These are phyloP conservation scores for Aspergillus sclerotiicarbonarius DNA, from an alignment of 495 filamentous ascomycete genomes.

Conservation along the genomic window DNA sequence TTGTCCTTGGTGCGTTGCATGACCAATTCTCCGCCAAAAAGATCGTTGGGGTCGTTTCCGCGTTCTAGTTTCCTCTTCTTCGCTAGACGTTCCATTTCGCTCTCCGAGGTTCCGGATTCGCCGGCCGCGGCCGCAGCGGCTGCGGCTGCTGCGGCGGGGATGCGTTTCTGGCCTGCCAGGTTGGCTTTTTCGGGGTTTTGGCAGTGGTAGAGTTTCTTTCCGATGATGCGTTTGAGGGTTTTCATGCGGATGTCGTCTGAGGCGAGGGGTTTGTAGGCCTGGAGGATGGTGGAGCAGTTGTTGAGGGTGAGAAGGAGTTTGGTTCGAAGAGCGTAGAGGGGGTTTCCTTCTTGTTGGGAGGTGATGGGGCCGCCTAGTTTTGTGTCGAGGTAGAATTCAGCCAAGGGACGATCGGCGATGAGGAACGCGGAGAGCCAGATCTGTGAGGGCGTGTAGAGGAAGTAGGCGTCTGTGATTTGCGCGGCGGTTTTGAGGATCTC, in stretches of 20 bases:
- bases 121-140: slow-evolving; percentile 15
- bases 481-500: slow-evolving; percentile 74
- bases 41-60: slow-evolving; percentile 29
- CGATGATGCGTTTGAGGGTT: slow-evolving; percentile 56
- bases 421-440: slow-evolving; percentile 82
- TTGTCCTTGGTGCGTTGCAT: slow-evolving; percentile 35
- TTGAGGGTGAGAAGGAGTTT: slow-evolving; percentile 45
- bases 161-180: slow-evolving; percentile 44
- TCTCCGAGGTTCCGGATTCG: slow-evolving; percentile 35
- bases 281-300: slow-evolving; percentile 37
- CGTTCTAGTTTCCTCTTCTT: slow-evolving; percentile 45
- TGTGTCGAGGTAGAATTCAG: slow-evolving; percentile 66
- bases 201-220: slow-evolving; percentile 76
- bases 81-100: slow-evolving; percentile 42
- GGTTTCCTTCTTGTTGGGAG: slow-evolving; percentile 19
- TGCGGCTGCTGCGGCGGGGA: slow-evolving; percentile 20
- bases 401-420: slow-evolving; percentile 69
- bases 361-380: slow-evolving; percentile 56
- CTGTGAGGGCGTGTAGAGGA: slow-evolving; percentile 92
- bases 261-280: slow-evolving; percentile 39
- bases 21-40: slow-evolving; percentile 44
- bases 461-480: slow-evolving; percentile 87
- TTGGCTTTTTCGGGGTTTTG: slow-evolving; percentile 65
- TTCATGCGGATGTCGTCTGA: slow-evolving; percentile 48
- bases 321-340: slow-evolving; percentile 32